Base-by-base conservation (phyloP, 306 rosid species). In the Castanea mollissima region DNA sequence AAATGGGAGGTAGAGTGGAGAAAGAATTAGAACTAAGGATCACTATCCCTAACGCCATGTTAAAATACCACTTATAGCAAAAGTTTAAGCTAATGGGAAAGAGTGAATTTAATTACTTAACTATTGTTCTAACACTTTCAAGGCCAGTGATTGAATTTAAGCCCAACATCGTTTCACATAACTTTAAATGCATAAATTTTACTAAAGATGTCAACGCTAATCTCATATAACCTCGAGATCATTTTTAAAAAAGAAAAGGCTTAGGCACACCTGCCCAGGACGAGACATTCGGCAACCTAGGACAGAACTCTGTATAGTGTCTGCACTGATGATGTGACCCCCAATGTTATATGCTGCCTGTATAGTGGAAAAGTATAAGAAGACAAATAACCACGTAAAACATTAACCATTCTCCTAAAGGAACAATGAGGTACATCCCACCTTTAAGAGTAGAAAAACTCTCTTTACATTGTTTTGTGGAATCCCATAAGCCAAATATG, bases 271-370 rank as follows among this genome's bases (percentile, higher is more conserved):
- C 99, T 93, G 98, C 80, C 94, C 96, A 4, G 99, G 98, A 32
- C 97, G 97, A 78, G 97, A 85, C 88, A 96, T 85, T 13, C 94
- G 89, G 60, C 97, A 96, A 34, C 88, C 91, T 27, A 96, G 99
- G 81, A 96, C 91, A 52, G 87, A 87, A 64, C 87, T 90, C 46
- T 96, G 99, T 65, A 96, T 93, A 64, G 94, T 86, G 78, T 93
- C 94, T 31, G 98, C 94, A 51, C 94, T 96, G 84, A 96, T 82
- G 73, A 93, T 90, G 74, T 88, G 91, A 68, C 99, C 98, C 16
- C 98, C 99, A 19, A 96, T 83, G 73, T 93, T 96, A 86, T 96
- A 96, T 69, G 98, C 97, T 85, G 99, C 99, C 99, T 96, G 93
- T 69, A 82, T 27, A 76, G 80, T 59, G 72, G 71, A 78, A 64